Conservation (phyloP, 2,329 filamentous ascomycete species). For the Cordyceps pruinosa region DNA sequence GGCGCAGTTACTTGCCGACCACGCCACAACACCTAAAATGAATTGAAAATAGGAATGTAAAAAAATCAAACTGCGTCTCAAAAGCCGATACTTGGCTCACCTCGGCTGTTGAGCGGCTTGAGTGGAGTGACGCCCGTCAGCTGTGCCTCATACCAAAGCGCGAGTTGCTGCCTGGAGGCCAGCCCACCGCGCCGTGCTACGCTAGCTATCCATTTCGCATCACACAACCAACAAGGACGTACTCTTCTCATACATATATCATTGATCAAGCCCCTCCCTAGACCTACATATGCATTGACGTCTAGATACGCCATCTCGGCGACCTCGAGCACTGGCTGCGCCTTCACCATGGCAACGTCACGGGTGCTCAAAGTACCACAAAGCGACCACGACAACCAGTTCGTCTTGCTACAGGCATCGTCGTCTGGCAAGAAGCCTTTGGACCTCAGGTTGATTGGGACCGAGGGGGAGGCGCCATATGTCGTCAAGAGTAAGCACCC, state of each 20-base stretch:
- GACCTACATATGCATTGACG: no score
- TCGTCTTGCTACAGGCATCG: conserved; percentile 55
- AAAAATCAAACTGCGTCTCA: no score
- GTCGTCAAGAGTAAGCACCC: conserved; percentile 46
- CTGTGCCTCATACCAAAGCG: not conserved
- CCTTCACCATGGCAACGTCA: not conserved
- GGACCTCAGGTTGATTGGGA: conserved; percentile 61
- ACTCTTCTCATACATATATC: not conserved
- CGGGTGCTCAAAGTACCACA: conserved; percentile 10
- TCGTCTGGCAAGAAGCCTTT: conserved; percentile 45
- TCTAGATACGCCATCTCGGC: not conserved
- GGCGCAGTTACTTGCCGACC: no score
- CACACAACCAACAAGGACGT: not conserved
- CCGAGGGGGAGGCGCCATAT: conserved; percentile 59
- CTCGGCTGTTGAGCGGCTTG: not conserved
- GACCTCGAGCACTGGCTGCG: not conserved
- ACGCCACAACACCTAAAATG: no score
- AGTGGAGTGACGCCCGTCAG: not conserved
- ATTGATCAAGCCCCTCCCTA: not conserved
- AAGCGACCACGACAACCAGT: conserved; percentile 20
- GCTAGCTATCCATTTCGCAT: not conserved
- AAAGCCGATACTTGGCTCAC: no score
- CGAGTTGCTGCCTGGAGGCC: not conserved
- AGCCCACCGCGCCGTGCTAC: not conserved
- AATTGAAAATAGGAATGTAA: no score